Conservation (phyloP, 2,329 filamentous ascomycete genomes). For the Coniella vitis region DNA sequence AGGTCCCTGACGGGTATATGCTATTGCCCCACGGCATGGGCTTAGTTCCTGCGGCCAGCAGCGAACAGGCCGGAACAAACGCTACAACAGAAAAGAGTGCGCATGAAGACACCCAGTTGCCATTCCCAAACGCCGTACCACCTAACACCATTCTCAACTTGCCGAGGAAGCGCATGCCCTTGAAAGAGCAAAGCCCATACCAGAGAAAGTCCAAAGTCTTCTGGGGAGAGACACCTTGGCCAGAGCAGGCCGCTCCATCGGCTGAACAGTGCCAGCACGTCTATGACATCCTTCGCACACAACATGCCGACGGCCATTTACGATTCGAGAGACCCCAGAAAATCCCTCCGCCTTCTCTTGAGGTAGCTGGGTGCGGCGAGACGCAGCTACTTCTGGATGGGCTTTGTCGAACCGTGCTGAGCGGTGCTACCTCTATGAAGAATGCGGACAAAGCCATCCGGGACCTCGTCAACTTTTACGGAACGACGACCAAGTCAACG, state of each 20-base stretch:
- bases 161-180: not conserved
- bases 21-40: not conserved
- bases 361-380: slow-evolving; percentile 60
- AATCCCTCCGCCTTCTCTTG: slow-evolving; percentile 63
- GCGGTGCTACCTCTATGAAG: slow-evolving; percentile 41
- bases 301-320: slow-evolving; percentile 55
- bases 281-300: slow-evolving; percentile 53
- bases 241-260: slow-evolving; percentile 59
- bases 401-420: slow-evolving; percentile 45
- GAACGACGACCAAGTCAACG: slow-evolving; percentile 8
- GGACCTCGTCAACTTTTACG: slow-evolving; percentile 36
- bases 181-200: slow-evolving; percentile 8
- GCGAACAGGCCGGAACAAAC: not conserved
- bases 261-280: slow-evolving; percentile 64
- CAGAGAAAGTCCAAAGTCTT: slow-evolving; percentile 6
- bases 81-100: not conserved
- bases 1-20: not conserved
- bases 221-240: slow-evolving; percentile 49
- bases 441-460: slow-evolving; percentile 58
- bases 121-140: too few relatives aligned
- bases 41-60: not conserved
- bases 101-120: not conserved
- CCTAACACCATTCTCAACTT: too few relatives aligned
- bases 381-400: slow-evolving; percentile 49
- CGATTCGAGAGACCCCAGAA: slow-evolving; percentile 45